phyloP scores from a whole-genome alignment of 176 grass and related monocot genomes.

The Rhynchospora tenuis region DNA sequence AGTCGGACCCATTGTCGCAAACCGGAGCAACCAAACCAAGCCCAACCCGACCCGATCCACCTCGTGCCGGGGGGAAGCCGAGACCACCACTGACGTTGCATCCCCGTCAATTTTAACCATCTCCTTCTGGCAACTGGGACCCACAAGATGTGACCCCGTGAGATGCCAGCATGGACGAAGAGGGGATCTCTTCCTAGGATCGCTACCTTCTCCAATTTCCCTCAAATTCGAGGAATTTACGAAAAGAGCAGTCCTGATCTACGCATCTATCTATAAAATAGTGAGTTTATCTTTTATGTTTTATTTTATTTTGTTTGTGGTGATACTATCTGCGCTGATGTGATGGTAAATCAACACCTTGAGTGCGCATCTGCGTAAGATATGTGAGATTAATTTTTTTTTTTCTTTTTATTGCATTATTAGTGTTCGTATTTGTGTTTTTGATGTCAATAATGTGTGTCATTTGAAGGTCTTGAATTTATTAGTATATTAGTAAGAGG shows the following conservation, averaged over 20 bases:
- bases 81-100: neutral
- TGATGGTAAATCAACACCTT: neutral
- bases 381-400: no score
- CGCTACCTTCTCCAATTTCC: neutral
- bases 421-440: neutral
- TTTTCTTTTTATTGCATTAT: neutral
- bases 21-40: neutral
- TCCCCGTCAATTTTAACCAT: neutral
- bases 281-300: neutral
- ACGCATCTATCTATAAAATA: neutral
- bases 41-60: neutral
- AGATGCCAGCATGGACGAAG: neutral
- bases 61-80: neutral
- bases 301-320: neutral
- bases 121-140: neutral
- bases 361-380: neutral
- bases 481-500: neutral
- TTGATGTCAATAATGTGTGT: neutral
- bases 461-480: neutral
- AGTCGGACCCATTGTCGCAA: neutral
- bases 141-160: neutral
- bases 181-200: neutral
- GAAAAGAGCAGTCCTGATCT: neutral
- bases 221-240: neutral
- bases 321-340: neutral